Conservation (phyloP, 768 basidiomycete species). For the Arthromyces matolae region DNA sequence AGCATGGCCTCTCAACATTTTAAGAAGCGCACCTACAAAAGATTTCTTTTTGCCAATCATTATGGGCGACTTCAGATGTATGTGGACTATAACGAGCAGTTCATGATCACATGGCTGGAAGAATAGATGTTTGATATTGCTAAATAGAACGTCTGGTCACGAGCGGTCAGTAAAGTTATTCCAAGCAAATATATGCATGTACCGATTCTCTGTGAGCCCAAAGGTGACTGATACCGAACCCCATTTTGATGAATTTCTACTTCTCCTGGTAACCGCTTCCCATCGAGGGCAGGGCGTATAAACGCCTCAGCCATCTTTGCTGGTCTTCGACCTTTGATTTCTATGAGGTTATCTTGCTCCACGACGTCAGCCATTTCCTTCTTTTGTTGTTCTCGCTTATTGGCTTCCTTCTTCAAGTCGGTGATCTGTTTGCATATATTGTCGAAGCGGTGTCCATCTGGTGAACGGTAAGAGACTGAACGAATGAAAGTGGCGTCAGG, state of each 20-base stretch:
- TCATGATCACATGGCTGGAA: conserved; percentile 99
- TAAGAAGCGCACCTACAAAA: conserved; percentile 51
- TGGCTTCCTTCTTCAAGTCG: conserved; percentile 93
- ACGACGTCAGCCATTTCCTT: conserved; percentile 98
- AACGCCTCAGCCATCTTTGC: conserved; percentile 88
- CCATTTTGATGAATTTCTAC: conserved; percentile 98
- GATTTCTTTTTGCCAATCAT: conserved; percentile 99
- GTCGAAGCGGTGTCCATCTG: conserved; percentile 87
- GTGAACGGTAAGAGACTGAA: conserved; percentile 89
- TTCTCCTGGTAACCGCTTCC: conserved; percentile 94
- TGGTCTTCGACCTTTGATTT: conserved; percentile 86
- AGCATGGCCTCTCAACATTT: conserved; percentile 3
- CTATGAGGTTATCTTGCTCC: conserved; percentile 86
- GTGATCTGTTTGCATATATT: conserved; percentile 88
- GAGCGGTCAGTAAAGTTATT: background rate
- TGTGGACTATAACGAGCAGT: conserved; percentile 87
- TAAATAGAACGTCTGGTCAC: conserved; percentile 80
- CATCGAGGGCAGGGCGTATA: conserved; percentile 89
- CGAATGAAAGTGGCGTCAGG: conserved; percentile 95
- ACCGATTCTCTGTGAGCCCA: conserved; percentile 91
- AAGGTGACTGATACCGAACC: conserved; percentile 84
- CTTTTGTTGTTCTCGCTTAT: conserved; percentile 95
- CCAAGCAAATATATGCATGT: conserved; percentile 33
- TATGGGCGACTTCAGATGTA: conserved; percentile 92
- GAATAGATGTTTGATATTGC: conserved; percentile 97